A percentile compares a stretch with the other conserved stretches of the same genome.
Evolutionary conservation across 2,329 filamentous ascomycete genomes (phyloP).

Genomic region (Botryotinia globosa): DNA sequence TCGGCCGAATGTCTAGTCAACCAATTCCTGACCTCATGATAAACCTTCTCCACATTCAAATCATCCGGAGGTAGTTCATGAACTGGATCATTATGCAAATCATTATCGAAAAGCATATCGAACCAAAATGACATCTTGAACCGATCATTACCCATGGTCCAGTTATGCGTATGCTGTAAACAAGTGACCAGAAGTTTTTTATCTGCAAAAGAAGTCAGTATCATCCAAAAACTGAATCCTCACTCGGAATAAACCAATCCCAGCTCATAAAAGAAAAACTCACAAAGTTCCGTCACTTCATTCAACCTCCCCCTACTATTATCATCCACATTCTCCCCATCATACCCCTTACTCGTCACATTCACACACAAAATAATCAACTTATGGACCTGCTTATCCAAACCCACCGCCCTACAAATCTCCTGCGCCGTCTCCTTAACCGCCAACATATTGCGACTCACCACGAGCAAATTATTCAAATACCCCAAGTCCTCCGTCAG

Average conservation of each 20-base stretch:
- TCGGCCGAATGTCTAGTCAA: slow-evolving; percentile 55
- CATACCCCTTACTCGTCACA: slow-evolving; percentile 65
- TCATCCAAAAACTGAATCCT: background rate
- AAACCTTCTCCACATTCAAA: slow-evolving; percentile 56
- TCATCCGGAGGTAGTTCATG: slow-evolving; percentile 48
- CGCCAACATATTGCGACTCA: slow-evolving; percentile 62
- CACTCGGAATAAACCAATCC: background rate
- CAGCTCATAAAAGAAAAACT: slow-evolving; percentile 30
- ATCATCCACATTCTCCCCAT: slow-evolving; percentile 60
- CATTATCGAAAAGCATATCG: slow-evolving; percentile 61
- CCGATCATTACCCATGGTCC: slow-evolving; percentile 65
- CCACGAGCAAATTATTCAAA: slow-evolving; percentile 65
- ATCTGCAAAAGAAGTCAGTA: slow-evolving; percentile 42
- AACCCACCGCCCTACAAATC: slow-evolving; percentile 60
- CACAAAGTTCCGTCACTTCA: slow-evolving; percentile 64
- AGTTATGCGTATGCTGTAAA: slow-evolving; percentile 65
- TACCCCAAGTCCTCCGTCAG: slow-evolving; percentile 62
- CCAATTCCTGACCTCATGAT: slow-evolving; percentile 61
- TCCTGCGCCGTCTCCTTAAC: slow-evolving; percentile 65
- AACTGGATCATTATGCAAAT: slow-evolving; percentile 51
- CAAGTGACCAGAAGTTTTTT: slow-evolving; percentile 66
- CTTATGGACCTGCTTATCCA: slow-evolving; percentile 65
- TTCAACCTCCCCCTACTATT: slow-evolving; percentile 54
- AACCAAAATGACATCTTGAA: slow-evolving; percentile 71
- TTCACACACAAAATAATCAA: slow-evolving; percentile 64